phyloP scores from a whole-genome alignment of 495 filamentous ascomycete species.

The Tuber indicum region DNA sequence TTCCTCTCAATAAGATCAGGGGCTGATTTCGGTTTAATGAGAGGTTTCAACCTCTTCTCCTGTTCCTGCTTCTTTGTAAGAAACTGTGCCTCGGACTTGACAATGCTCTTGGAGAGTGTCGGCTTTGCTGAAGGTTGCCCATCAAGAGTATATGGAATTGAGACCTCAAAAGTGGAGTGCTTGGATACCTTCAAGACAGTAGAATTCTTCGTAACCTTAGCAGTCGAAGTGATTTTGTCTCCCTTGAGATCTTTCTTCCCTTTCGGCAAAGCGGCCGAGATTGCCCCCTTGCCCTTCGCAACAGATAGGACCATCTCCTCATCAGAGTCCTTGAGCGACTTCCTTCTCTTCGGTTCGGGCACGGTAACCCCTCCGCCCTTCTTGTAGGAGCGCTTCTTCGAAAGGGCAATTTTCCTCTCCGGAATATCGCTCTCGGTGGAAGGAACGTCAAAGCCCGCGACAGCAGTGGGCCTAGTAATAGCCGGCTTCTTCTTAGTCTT shows the following conservation, averaged over 20 bases:
- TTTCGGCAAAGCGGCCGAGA: not conserved
- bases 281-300: not conserved
- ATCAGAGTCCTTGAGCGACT: not conserved
- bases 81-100: not conserved
- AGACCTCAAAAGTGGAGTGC: conserved; percentile 1
- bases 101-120: not conserved
- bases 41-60: not conserved
- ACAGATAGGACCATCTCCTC: not conserved
- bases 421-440: not conserved
- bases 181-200: conserved; percentile 14
- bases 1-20: not conserved
- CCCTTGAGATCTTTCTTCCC: conserved; percentile 11
- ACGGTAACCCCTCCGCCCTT: not conserved
- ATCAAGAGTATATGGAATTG: not conserved
- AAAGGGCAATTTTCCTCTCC: not conserved
- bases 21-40: not conserved
- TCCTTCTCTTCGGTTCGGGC: not conserved
- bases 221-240: conserved; percentile 14
- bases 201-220: conserved; percentile 16
- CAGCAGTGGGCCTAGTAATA: not conserved
- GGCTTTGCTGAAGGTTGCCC: not conserved
- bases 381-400: conserved; percentile 1
- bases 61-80: not conserved
- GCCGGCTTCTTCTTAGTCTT: not conserved
- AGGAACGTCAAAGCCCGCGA: not conserved